These are phyloP conservation scores for Monascus ruber DNA, from an alignment of 2,329 filamentous ascomycete species.

Conservation along the genomic window DNA sequence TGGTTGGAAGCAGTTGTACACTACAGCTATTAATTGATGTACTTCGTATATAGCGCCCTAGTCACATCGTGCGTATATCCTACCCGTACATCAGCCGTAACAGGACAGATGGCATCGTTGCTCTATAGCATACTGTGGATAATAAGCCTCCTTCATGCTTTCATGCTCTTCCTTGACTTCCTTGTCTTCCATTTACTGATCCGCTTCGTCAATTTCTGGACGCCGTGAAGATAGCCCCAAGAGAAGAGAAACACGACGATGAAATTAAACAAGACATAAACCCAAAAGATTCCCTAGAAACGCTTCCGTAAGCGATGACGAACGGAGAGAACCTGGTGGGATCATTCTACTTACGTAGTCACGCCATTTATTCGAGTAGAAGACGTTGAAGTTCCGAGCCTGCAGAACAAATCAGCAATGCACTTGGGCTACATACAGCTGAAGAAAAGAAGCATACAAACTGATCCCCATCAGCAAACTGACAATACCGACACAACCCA, in stretches of 20 bases:
- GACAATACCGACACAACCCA: slow-evolving; percentile 54
- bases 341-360: slow-evolving; percentile 39
- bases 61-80: no score
- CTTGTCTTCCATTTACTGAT: slow-evolving; percentile 20
- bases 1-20: no score
- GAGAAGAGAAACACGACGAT: slow-evolving; percentile 42
- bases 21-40: no score
- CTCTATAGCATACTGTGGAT: no score
- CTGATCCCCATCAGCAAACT: slow-evolving; percentile 49
- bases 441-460: slow-evolving; percentile 34
- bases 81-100: no score
- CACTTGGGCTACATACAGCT: no score
- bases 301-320: not conserved
- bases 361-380: slow-evolving; percentile 51
- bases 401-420: slow-evolving; percentile 3
- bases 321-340: not conserved
- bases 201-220: slow-evolving; percentile 18
- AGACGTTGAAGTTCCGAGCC: slow-evolving; percentile 46
- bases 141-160: not conserved
- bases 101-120: no score
- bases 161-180: slow-evolving; percentile 2
- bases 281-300: slow-evolving; percentile 47
- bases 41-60: no score
- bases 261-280: slow-evolving; percentile 56
- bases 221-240: slow-evolving; percentile 42